These are phyloP conservation scores for Juglanconis sp. DNA, from an alignment of 2,329 filamentous ascomycete genomes.

Conservation along the genomic window DNA sequence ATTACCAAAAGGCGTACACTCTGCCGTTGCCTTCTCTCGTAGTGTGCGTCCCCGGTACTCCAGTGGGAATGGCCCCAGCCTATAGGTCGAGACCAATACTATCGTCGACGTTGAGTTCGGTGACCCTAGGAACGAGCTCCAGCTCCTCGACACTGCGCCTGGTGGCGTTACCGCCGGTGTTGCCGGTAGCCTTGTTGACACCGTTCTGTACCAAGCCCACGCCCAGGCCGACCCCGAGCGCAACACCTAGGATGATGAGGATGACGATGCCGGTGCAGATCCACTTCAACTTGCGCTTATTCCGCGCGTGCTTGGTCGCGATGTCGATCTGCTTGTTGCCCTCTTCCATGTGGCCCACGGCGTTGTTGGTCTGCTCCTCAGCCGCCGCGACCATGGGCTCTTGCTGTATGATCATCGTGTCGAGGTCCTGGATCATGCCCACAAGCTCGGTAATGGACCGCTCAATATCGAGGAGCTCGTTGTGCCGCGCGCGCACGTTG, in stretches of 20 bases:
- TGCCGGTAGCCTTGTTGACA: not conserved
- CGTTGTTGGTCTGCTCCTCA: constrained; percentile 64
- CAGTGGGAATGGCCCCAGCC: not conserved
- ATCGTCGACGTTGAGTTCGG: not conserved
- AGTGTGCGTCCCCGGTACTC: not conserved
- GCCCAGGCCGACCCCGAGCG: constrained; percentile 53
- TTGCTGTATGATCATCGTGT: constrained; percentile 70
- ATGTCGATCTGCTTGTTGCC: constrained; percentile 68
- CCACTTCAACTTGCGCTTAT: constrained; percentile 76
- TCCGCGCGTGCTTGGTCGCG: constrained; percentile 64
- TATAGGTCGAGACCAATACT: not conserved
- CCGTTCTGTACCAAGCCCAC: constrained; percentile 34
- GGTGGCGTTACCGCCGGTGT: not conserved
- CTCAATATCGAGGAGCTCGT: constrained; percentile 79
- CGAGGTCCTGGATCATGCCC: constrained; percentile 70
- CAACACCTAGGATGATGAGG: constrained; percentile 55
- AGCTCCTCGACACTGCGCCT: not conserved
- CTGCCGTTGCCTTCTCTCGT: not conserved
- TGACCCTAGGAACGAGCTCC: not conserved
- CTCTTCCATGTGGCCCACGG: constrained; percentile 63
- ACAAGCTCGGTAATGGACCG: constrained; percentile 69
- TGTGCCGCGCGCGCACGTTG: constrained; percentile 77
- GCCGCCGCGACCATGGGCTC: constrained; percentile 60
- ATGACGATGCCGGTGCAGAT: constrained; percentile 64
- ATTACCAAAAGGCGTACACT: not conserved